These are phyloP conservation scores for Aspergillus avenaceus DNA, from an alignment of 495 filamentous ascomycete genomes.

Conservation along the genomic window DNA sequence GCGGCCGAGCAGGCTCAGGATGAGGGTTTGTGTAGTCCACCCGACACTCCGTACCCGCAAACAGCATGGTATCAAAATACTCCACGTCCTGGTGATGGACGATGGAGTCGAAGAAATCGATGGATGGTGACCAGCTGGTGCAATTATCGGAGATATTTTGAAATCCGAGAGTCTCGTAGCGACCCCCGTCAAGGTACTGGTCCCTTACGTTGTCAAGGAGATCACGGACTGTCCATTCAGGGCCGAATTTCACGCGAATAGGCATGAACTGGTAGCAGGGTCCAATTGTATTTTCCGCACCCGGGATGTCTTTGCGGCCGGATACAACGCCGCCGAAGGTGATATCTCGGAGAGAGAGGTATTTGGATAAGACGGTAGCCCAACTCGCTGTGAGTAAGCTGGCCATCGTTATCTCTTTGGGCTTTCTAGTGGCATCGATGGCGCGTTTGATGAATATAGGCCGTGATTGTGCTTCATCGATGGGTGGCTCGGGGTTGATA, in stretches of 20 bases:
- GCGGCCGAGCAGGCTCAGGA: slow-evolving; percentile 30
- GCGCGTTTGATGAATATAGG: slow-evolving; percentile 34
- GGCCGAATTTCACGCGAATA: slow-evolving; percentile 27
- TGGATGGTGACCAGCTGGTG: slow-evolving; percentile 16
- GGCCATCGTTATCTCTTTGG: slow-evolving; percentile 50
- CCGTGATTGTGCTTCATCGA: slow-evolving; percentile 34
- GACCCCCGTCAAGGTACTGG: slow-evolving; percentile 22
- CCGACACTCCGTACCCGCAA: slow-evolving; percentile 25
- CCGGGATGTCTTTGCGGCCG: slow-evolving; percentile 39
- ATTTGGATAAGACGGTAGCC: slow-evolving; percentile 54
- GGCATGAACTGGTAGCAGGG: slow-evolving; percentile 38
- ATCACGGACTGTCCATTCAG: slow-evolving; percentile 29
- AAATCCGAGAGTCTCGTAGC: slow-evolving; percentile 27
- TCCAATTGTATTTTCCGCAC: slow-evolving; percentile 41
- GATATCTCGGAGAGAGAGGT: slow-evolving; percentile 44
- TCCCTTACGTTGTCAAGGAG: slow-evolving; percentile 29
- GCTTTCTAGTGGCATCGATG: slow-evolving; percentile 34
- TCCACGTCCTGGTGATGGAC: slow-evolving; percentile 32
- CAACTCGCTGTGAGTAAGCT: slow-evolving; percentile 58
- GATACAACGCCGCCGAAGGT: slow-evolving; percentile 56
- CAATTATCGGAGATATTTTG: slow-evolving; percentile 23
- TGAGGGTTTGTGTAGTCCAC: slow-evolving; percentile 36
- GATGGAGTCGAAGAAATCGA: slow-evolving; percentile 22
- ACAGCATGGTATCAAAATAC: slow-evolving; percentile 33
- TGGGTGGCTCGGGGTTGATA: no score